phyloP scores from a whole-genome alignment of 2,329 filamentous ascomycete species.

The Xylariaceae sp. region DNA sequence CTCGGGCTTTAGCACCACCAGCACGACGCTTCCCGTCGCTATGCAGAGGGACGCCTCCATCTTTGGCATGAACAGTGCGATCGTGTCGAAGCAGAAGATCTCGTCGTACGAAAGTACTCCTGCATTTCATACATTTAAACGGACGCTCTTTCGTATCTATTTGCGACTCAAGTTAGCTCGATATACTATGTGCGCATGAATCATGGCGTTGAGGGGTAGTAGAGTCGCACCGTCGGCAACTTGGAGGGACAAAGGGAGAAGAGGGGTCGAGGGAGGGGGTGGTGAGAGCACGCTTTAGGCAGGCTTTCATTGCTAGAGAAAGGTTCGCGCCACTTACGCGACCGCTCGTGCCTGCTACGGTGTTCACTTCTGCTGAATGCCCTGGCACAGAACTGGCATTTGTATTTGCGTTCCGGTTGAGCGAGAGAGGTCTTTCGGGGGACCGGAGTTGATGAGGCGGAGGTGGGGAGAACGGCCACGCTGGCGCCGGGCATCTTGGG shows the following conservation, averaged over 20 bases:
- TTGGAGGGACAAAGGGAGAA: conserved; percentile 26
- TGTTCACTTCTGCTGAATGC: conserved; percentile 98
- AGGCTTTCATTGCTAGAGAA: conserved; percentile 20
- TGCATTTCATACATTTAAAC: conserved; percentile 98
- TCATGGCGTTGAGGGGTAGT: conserved; percentile 32
- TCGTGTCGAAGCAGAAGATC: conserved; percentile 96
- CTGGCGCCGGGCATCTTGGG: conserved; percentile 73
- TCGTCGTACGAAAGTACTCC: conserved; percentile 97
- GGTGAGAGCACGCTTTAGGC: conserved; percentile 25
- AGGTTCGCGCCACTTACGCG: conserved; percentile 74
- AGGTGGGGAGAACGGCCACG: conserved; percentile 67
- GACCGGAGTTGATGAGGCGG: conserved; percentile 71
- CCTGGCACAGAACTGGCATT: conserved; percentile 97
- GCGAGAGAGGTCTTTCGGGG: conserved; percentile 77
- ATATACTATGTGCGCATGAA: conserved; percentile 11
- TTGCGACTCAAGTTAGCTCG: conserved; percentile 38
- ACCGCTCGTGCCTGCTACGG: conserved; percentile 94
- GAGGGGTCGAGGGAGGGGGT: conserved; percentile 34
- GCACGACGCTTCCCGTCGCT: conserved; percentile 91
- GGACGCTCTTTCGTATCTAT: conserved; percentile 97
- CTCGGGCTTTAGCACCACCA: conserved; percentile 66
- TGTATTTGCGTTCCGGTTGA: conserved; percentile 94
- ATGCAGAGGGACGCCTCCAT: conserved; percentile 91
- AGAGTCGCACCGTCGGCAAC: conserved; percentile 24
- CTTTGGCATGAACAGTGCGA: conserved; percentile 97